Conservation (phyloP, 352 stramenopile species). For the Pythium oligandrum region DNA sequence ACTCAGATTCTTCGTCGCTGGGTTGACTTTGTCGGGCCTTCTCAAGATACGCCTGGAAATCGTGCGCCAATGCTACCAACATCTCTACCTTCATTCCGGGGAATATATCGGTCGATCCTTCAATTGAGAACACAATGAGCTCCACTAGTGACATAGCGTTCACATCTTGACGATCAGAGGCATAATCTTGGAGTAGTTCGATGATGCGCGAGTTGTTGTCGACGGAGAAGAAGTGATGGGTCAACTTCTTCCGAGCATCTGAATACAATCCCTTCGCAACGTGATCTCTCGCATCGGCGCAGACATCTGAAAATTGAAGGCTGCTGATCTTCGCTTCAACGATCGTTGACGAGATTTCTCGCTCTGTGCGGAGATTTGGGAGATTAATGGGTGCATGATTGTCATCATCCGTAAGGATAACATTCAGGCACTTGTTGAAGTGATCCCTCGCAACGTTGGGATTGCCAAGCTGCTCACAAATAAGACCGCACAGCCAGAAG, state of each 20-base stretch:
- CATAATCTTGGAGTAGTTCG: conserved; percentile 57
- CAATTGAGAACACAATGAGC: no score
- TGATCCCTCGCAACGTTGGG: conserved; percentile 42
- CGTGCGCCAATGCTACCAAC: no score
- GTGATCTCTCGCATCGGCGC: conserved; percentile 38
- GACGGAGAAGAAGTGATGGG: conserved; percentile 50
- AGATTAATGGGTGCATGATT: conserved; percentile 15
- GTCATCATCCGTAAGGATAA: conserved; percentile 2
- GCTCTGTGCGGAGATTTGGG: conserved; percentile 39
- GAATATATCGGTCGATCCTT: no score
- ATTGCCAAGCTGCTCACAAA: conserved; percentile 41
- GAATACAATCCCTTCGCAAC: conserved; percentile 33
- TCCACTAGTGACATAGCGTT: no score
- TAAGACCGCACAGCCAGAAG: conserved; percentile 52
- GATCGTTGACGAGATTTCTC: conserved; percentile 29
- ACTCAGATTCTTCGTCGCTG: no score
- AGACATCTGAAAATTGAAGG: conserved; percentile 54
- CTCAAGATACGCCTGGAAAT: no score
- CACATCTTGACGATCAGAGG: not conserved
- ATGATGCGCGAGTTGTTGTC: conserved; percentile 37
- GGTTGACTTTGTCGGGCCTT: no score
- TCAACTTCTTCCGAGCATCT: conserved; percentile 29
- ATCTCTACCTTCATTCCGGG: no score
- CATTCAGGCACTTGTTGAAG: conserved; percentile 47
- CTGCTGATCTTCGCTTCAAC: conserved; percentile 46